A percentile compares a stretch with the other conserved stretches of the same genome.
Evolutionary conservation across 2,329 filamentous ascomycete species (phyloP).

Genomic region (Capronia coronata): DNA sequence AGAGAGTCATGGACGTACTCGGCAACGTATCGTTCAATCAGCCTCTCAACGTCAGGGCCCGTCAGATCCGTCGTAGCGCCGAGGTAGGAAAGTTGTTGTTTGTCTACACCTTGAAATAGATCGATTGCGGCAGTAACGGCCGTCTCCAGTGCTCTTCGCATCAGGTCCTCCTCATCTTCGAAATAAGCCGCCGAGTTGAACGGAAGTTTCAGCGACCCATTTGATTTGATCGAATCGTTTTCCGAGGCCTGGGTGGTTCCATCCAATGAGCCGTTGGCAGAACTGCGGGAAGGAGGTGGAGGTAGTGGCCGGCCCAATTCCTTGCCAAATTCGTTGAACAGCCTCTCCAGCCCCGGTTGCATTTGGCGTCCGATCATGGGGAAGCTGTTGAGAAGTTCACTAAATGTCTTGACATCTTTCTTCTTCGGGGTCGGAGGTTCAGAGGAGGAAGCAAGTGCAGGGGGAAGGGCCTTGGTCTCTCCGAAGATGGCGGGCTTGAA

Average conservation of each 20-base stretch:
- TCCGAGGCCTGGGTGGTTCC: slow-evolving; percentile 29
- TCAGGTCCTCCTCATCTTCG: slow-evolving; percentile 84
- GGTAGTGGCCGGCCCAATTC: slow-evolving; percentile 81
- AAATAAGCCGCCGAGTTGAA: slow-evolving; percentile 63
- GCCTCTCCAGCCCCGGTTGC: slow-evolving; percentile 79
- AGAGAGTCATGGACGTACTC: slow-evolving; percentile 83
- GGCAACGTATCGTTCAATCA: slow-evolving; percentile 90
- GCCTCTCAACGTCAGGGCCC: slow-evolving; percentile 79
- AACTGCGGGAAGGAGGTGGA: slow-evolving; percentile 51
- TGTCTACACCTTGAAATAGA: slow-evolving; percentile 90
- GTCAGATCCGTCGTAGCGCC: slow-evolving; percentile 91
- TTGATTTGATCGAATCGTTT: slow-evolving; percentile 31
- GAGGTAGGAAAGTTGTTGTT: slow-evolving; percentile 84
- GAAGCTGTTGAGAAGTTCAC: slow-evolving; percentile 82
- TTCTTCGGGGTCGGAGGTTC: slow-evolving; percentile 54
- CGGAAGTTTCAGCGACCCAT: slow-evolving; percentile 40
- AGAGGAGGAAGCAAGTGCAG: slow-evolving; percentile 30
- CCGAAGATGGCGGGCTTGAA: slow-evolving; percentile 28
- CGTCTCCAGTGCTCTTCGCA: slow-evolving; percentile 82
- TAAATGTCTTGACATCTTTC: slow-evolving; percentile 86
- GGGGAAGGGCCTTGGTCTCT: slow-evolving; percentile 24
- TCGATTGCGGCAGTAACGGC: slow-evolving; percentile 92
- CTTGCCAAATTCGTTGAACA: slow-evolving; percentile 82
- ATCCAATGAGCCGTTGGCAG: slow-evolving; percentile 15
- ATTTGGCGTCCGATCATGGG: slow-evolving; percentile 95